Base-by-base conservation (phyloP, 1,284 basidiomycete species). In the Phellopilus nigrolimitatus region DNA sequence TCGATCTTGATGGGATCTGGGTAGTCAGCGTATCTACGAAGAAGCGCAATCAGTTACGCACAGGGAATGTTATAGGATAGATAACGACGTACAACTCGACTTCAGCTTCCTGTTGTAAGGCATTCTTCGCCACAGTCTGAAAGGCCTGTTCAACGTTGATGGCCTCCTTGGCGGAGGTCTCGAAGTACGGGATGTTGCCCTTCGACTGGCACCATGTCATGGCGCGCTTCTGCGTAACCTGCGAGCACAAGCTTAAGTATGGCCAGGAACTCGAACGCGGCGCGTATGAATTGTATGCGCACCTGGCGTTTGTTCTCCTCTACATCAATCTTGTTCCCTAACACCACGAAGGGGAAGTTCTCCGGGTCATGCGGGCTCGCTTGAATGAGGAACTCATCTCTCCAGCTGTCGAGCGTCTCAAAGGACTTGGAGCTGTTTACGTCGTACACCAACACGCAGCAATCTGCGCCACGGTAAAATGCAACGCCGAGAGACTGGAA, bases 201-300 rank as follows among this genome's bases (percentile, higher is more conserved):
- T 99, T 99, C 57, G 92, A 89, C 66, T 99, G 95, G 71, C 97
- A 99, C 97, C 97, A 99, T 7, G 93, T 92, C 94, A 99, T 98
- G 19, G 97, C 97, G 47, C 97, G 89, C 71, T 99, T 99, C 83
- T 99, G 97, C 7, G 93, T 94, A 22, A 98, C 94, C 92, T 95
- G 59, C 15, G 17, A 28, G 27, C 34, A 50, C 38, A 38, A 33
- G 45, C 19, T 37, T 43, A 33, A 34, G 27, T 17, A 17, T 44
- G 3, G 19, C 3, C n/a, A 15, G 34, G 2, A 15, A 37, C 10
- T 5, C n/a, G n/a, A 34, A 24, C 44, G 36, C 25, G 34, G 19
- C 2, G 28, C 22, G 30, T 31, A 34, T 39, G 27, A 13, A 42
- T 12, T 21, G 31, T 0, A 7, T 19, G 67, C 79, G 54, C 56